Base-by-base conservation (phyloP, 2,329 filamentous ascomycete species). In the Penicillium olsonii region DNA sequence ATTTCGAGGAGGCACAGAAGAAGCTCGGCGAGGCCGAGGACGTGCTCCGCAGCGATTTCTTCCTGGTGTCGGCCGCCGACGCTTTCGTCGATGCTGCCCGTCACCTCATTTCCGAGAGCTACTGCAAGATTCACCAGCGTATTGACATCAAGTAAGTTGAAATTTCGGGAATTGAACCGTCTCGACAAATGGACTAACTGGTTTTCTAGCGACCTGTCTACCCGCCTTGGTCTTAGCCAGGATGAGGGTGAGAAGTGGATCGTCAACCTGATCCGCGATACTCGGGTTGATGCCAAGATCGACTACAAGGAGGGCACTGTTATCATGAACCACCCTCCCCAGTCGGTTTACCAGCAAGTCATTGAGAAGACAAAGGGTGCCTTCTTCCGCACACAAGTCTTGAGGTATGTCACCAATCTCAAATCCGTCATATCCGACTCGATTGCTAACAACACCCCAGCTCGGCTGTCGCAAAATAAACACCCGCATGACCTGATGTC, bases 161-260 rank as follows among this genome's bases (percentile, higher is more conserved):
- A 37, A 38, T 52, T 39, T 22, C n/a, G 10, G 15, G 11, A 18
- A 33, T 27, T 14, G 14, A 14, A 14, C 2, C 17, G 20, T 8
- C 17, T 6, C 2, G 2, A 45, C 19, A 5, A 10, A 15, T 3
- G 20, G 19, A 27, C 26, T 46, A 44, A 45, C 34, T 45, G 49
- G 24, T 18, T 37, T 18, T 51, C 1, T 55, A 85, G 83, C 75
- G 94, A 97, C 65, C 84, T 99, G 52, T 96, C 91, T 59, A 87
- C 85, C 57, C 89, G 94, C 71, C 85, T 99, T 53, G 94, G 92
- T 59, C 82, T 99, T 59, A 90, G 88, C 70, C 87, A 92, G 65
- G 90, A 95, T 68, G 94, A 97, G 68, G 94, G 94, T 66, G 94
- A 99, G 84, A 99, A 99, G 81, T 99, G 94, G 94, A 99, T 99